These are phyloP conservation scores for Alnus rubra DNA, from an alignment of 306 rosid species.

Conservation along the genomic window DNA sequence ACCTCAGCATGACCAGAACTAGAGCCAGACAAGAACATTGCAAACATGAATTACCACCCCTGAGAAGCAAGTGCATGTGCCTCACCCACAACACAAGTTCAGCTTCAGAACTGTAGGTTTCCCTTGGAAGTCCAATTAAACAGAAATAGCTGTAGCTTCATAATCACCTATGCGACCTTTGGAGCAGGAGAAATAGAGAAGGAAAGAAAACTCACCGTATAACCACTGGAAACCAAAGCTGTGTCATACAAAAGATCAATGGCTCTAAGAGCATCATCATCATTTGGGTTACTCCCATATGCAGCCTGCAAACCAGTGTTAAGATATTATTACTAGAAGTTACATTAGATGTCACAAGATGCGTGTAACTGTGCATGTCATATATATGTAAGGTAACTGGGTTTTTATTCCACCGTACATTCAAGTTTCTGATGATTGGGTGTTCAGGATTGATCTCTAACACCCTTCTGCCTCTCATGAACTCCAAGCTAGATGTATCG, in stretches of 20 bases:
- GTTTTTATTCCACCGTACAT: conserved; percentile 49
- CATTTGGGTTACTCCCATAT: conserved; percentile 63
- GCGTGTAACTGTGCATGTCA: background rate
- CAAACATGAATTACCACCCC: too few relatives aligned
- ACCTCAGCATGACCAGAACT: too few relatives aligned
- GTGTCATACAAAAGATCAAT: conserved; percentile 92
- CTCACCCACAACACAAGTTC: background rate
- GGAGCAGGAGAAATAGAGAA: conserved; percentile 1
- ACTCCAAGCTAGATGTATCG: conserved; percentile 84
- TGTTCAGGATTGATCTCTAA: conserved; percentile 94
- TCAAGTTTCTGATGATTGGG: conserved; percentile 75
- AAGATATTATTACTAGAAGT: conserved; percentile 13
- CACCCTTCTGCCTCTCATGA: conserved; percentile 97
- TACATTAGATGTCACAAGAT: background rate
- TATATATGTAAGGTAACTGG: background rate
- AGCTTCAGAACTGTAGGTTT: background rate
- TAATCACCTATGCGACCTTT: background rate
- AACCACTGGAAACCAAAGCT: conserved; percentile 96
- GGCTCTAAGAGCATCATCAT: conserved; percentile 84
- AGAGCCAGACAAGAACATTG: too few relatives aligned
- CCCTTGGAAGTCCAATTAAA: background rate
- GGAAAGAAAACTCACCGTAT: conserved; percentile 53
- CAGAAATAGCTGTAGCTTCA: background rate
- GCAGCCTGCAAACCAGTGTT: conserved; percentile 64
- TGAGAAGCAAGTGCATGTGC: background rate